Percentiles rank a stretch among this genome's conserved stretches.
Conservation (phyloP, 2,329 filamentous ascomycete genomes). For the Epichloe typhina region DNA sequence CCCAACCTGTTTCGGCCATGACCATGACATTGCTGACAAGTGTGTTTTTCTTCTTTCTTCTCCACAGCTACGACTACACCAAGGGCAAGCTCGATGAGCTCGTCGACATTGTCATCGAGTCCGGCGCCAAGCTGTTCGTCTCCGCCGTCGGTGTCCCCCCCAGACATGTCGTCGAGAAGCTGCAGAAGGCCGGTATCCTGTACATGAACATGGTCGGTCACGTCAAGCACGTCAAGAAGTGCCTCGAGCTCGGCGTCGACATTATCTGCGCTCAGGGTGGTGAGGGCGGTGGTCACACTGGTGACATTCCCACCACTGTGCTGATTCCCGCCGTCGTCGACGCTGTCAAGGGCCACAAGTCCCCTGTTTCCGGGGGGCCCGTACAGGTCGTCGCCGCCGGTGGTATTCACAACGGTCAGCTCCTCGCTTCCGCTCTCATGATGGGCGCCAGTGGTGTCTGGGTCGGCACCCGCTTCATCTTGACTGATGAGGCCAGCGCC, state of each 20-base stretch:
- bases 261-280: slow-evolving; percentile 98
- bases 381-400: slow-evolving; percentile 91
- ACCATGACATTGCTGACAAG: background rate
- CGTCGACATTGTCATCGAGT: slow-evolving; percentile 83
- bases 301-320: slow-evolving; percentile 81
- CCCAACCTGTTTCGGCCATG: background rate
- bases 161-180: slow-evolving; percentile 73
- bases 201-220: slow-evolving; percentile 99
- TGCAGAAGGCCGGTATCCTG: slow-evolving; percentile 76
- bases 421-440: slow-evolving; percentile 80
- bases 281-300: slow-evolving; percentile 93
- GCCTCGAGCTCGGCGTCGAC: slow-evolving; percentile 79
- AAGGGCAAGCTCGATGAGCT: slow-evolving; percentile 95
- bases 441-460: slow-evolving; percentile 87
- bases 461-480: slow-evolving; percentile 93
- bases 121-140: slow-evolving; percentile 84
- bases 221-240: slow-evolving; percentile 97
- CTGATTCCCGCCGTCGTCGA: slow-evolving; percentile 88
- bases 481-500: slow-evolving; percentile 87
- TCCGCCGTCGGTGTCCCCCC: slow-evolving; percentile 95
- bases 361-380: slow-evolving; percentile 72
- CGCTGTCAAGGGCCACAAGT: slow-evolving; percentile 66
- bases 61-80: slow-evolving; percentile 87
- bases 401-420: slow-evolving; percentile 85
- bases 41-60: background rate